Conservation (phyloP, 352 stramenopile genomes). For the Pythium diclinum region DNA sequence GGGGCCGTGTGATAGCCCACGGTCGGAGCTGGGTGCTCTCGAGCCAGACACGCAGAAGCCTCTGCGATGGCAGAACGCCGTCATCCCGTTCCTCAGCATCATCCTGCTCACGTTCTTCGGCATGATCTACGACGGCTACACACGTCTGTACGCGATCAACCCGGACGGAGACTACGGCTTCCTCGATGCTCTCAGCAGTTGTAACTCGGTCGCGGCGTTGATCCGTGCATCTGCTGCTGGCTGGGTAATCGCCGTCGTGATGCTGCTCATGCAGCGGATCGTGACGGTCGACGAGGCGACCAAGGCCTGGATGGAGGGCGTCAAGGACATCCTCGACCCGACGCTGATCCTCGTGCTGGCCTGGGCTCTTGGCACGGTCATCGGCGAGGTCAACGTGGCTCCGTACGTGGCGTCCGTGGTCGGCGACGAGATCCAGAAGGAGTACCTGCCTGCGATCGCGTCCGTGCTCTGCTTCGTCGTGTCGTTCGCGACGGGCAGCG, state of each 20-base stretch:
- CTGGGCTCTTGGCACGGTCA: slow-evolving; percentile 86
- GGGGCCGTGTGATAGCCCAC: slow-evolving; percentile 67
- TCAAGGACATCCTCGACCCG: slow-evolving; percentile 91
- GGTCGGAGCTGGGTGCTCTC: slow-evolving; percentile 57
- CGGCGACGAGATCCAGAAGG: slow-evolving; percentile 65
- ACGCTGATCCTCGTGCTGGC: slow-evolving; percentile 88
- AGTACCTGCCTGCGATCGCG: slow-evolving; percentile 77
- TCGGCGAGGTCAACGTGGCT: slow-evolving; percentile 82
- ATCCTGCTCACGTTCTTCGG: slow-evolving; percentile 82
- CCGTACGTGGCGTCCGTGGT: slow-evolving; percentile 80
- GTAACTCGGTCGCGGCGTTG: slow-evolving; percentile 71
- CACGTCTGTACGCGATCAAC: slow-evolving; percentile 39
- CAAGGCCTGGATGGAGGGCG: slow-evolving; percentile 87
- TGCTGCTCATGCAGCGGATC: slow-evolving; percentile 80
- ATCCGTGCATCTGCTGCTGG: slow-evolving; percentile 75
- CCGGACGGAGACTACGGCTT: slow-evolving; percentile 50
- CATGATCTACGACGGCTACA: slow-evolving; percentile 85
- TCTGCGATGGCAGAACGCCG: slow-evolving; percentile 81
- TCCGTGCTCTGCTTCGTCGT: slow-evolving; percentile 87
- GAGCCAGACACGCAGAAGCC: slow-evolving; percentile 73
- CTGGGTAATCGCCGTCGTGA: slow-evolving; percentile 65
- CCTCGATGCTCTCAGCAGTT: slow-evolving; percentile 74
- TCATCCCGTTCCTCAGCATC: slow-evolving; percentile 80
- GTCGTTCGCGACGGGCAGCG: slow-evolving; percentile 88
- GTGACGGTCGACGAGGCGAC: slow-evolving; percentile 86